Percentiles rank a stretch among this genome's conserved stretches.
Conservation (phyloP, 2,329 filamentous ascomycete species). For the Karstenula rhodostoma region DNA sequence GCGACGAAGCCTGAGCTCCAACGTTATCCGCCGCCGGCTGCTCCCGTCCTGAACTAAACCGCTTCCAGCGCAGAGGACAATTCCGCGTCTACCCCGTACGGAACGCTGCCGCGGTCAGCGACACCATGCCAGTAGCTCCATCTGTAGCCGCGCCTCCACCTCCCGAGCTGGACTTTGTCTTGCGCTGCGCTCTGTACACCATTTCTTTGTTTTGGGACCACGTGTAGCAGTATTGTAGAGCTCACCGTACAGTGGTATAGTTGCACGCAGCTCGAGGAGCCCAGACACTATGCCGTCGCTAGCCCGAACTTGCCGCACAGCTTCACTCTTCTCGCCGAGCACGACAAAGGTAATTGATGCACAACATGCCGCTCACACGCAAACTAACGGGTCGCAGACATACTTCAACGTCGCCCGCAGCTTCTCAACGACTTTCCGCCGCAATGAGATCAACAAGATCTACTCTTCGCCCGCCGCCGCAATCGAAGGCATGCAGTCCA, state of each 20-base stretch:
- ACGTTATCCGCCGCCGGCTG: neutral
- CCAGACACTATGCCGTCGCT: slow-evolving; percentile 44
- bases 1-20: neutral
- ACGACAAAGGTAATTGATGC: slow-evolving; percentile 38
- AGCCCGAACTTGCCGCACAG: slow-evolving; percentile 44
- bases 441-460: slow-evolving; percentile 54
- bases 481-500: slow-evolving; percentile 73
- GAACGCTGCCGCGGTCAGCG: slow-evolving; percentile 10
- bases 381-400: slow-evolving; percentile 29
- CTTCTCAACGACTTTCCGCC: slow-evolving; percentile 48
- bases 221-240: neutral
- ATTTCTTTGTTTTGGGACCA: neutral
- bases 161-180: neutral
- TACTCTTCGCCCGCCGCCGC: slow-evolving; percentile 68
- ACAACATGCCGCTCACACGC: neutral
- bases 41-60: neutral
- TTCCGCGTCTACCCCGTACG: slow-evolving; percentile 9
- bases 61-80: neutral
- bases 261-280: slow-evolving; percentile 1
- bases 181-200: neutral
- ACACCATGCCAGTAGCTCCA: neutral
- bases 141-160: slow-evolving; percentile 1
- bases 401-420: slow-evolving; percentile 45
- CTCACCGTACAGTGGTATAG: neutral
- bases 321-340: slow-evolving; percentile 44